Conservation (phyloP, 345 rosid species). For the Murraya koenigii region DNA sequence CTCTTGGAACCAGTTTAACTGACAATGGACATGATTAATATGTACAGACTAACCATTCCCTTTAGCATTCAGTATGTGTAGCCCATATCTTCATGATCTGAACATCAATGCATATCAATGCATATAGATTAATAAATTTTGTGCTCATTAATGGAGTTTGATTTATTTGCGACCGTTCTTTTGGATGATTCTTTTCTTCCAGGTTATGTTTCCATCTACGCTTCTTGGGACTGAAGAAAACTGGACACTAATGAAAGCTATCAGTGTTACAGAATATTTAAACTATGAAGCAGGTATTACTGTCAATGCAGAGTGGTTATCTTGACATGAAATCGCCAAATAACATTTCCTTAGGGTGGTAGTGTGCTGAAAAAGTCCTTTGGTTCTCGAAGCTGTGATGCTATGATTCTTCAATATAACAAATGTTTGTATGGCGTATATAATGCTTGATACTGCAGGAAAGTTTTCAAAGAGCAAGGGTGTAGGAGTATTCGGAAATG, state of each 20-base stretch:
- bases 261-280: slow-evolving; percentile 89
- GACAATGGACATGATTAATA: background rate
- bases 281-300: slow-evolving; percentile 82
- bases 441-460: slow-evolving; percentile 44
- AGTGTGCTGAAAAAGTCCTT: background rate
- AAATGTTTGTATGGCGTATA: background rate
- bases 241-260: slow-evolving; percentile 96
- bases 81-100: background rate
- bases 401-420: background rate
- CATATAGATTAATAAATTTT: background rate
- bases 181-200: slow-evolving; percentile 17
- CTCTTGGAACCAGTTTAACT: background rate
- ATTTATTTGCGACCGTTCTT: background rate
- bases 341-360: background rate
- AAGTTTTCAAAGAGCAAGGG: slow-evolving; percentile 98
- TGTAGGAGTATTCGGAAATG: slow-evolving; percentile 96
- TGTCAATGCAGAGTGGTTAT: background rate
- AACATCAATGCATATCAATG: background rate
- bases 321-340: background rate
- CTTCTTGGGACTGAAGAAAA: slow-evolving; percentile 91
- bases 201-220: slow-evolving; percentile 97
- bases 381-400: background rate
- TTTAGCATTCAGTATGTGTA: background rate
- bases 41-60: background rate
- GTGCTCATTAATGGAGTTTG: background rate